Evolutionary conservation across 2,329 filamentous ascomycete genomes (phyloP).

Genomic region (Diaporthe sp.): DNA sequence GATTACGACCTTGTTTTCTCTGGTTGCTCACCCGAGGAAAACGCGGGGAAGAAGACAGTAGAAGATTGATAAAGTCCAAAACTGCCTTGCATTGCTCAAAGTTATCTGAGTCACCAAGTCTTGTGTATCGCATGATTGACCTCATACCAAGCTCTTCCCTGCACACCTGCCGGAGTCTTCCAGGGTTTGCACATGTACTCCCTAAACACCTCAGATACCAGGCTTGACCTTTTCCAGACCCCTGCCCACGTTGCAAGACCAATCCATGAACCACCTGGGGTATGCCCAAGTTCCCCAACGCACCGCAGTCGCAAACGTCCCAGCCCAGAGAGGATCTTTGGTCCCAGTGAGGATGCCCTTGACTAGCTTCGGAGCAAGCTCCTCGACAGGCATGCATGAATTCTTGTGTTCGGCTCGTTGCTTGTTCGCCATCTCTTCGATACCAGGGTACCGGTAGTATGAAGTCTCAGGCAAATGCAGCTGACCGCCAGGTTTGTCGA

Average conservation of each 20-base stretch:
- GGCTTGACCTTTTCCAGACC: slow-evolving; percentile 14
- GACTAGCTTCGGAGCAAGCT: slow-evolving; percentile 22
- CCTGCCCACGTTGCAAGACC: slow-evolving; percentile 31
- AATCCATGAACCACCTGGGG: slow-evolving; percentile 28
- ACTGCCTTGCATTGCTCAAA: too few species aligned
- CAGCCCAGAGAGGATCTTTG: slow-evolving; percentile 17
- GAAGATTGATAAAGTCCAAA: too few species aligned
- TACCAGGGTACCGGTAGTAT: neutral
- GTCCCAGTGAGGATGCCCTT: slow-evolving; percentile 28
- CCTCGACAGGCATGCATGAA: slow-evolving; percentile 21
- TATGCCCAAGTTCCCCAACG: slow-evolving; percentile 23
- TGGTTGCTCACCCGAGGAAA: too few species aligned
- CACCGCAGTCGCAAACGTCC: slow-evolving; percentile 18
- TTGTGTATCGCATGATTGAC: neutral
- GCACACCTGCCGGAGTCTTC: neutral
- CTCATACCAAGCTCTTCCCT: neutral
- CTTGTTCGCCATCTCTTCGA: slow-evolving; percentile 25
- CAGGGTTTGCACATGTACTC: neutral
- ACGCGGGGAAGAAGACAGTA: too few species aligned
- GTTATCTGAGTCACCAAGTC: too few species aligned
- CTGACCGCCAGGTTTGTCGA: slow-evolving; percentile 29
- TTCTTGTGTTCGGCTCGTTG: slow-evolving; percentile 18
- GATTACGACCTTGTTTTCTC: too few species aligned
- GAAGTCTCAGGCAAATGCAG: slow-evolving; percentile 20
- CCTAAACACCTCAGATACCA: neutral